Conservation (phyloP, 1,139 yeast species). For the Scheffersomyces quercinus region DNA sequence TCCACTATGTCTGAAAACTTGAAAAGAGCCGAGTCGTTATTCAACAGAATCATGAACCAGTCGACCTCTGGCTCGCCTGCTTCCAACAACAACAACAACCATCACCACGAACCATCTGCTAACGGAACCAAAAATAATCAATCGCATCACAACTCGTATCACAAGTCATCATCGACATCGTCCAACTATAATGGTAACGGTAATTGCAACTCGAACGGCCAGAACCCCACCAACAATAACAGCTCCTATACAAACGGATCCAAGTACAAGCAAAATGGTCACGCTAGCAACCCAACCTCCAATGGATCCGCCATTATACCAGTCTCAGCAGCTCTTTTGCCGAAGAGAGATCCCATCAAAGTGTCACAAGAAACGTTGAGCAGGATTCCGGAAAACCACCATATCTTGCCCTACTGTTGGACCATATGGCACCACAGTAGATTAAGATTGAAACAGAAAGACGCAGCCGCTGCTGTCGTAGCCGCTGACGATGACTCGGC, state of each 20-base stretch:
- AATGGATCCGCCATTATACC: conserved; percentile 7
- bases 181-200: conserved; percentile 9
- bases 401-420: conserved; percentile 51
- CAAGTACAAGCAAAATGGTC: conserved; percentile 8
- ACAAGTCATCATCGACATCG: conserved; percentile 6
- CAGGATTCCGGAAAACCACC: conserved; percentile 32
- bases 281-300: conserved; percentile 8
- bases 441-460: conserved; percentile 21
- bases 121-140: background rate
- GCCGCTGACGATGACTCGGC: conserved; percentile 12
- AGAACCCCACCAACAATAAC: conserved; percentile 7
- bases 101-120: background rate
- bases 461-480: conserved; percentile 8
- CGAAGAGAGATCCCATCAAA: conserved; percentile 37
- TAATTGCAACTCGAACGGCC: conserved; percentile 1
- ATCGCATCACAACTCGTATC: conserved; percentile 3
- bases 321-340: conserved; percentile 24
- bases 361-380: conserved; percentile 35
- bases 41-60: conserved; percentile 51
- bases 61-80: conserved; percentile 10
- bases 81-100: background rate
- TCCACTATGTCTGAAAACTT: conserved; percentile 46
- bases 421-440: conserved; percentile 50
- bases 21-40: conserved; percentile 51
- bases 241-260: conserved; percentile 5